Evolutionary conservation across 2,329 filamentous ascomycete species (phyloP).

Genomic region (Fusarium papillatum): DNA sequence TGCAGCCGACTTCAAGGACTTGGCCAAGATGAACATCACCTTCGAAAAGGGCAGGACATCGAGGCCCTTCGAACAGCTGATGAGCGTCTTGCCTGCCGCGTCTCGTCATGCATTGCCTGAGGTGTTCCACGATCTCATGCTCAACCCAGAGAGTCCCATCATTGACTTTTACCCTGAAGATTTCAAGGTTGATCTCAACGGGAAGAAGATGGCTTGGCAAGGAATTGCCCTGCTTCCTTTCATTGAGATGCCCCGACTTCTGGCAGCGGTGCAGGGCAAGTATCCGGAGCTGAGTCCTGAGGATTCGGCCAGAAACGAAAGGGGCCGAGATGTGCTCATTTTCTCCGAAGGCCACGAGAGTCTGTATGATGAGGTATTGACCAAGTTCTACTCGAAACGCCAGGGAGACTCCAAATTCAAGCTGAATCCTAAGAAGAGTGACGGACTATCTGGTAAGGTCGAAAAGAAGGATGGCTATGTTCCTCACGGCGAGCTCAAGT

Average conservation of each 20-base stretch:
- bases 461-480: constrained; percentile 88
- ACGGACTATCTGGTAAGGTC: constrained; percentile 84
- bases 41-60: constrained; percentile 92
- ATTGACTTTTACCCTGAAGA: constrained; percentile 98
- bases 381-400: constrained; percentile 93
- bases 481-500: constrained; percentile 84
- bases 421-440: constrained; percentile 81
- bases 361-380: constrained; percentile 87
- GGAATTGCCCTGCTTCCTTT: constrained; percentile 94
- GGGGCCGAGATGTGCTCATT: constrained; percentile 86
- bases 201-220: constrained; percentile 99
- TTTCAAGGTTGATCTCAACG: constrained; percentile 93
- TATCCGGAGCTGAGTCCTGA: constrained; percentile 85
- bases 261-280: constrained; percentile 85
- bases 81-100: constrained; percentile 96
- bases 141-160: constrained; percentile 87
- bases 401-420: constrained; percentile 76
- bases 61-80: constrained; percentile 94
- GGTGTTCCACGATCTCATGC: constrained; percentile 93
- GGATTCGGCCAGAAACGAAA: constrained; percentile 82
- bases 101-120: constrained; percentile 93
- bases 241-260: constrained; percentile 90
- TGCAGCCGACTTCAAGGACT: constrained; percentile 91
- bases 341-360: constrained; percentile 84
- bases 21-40: constrained; percentile 82